Conservation (phyloP, 768 basidiomycete genomes). For the Vararia minispora region DNA sequence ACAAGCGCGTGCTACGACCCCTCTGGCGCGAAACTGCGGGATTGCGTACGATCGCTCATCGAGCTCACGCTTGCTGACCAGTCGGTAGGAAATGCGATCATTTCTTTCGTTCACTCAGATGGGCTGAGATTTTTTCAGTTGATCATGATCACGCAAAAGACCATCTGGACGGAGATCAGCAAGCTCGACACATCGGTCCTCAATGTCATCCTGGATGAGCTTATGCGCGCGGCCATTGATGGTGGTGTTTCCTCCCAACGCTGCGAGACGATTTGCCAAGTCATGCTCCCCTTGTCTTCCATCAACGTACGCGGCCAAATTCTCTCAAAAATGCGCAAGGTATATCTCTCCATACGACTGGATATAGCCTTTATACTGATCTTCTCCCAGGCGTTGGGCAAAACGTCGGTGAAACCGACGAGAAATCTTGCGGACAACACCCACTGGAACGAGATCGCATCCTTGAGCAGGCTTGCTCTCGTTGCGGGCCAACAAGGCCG, state of each 20-base stretch:
- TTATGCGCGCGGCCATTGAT: conserved; percentile 75
- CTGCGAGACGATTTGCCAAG: conserved; percentile 67
- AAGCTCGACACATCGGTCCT: conserved; percentile 55
- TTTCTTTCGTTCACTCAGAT: not conserved
- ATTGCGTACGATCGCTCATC: conserved; percentile 70
- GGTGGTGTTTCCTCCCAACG: conserved; percentile 65
- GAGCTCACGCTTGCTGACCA: conserved; percentile 62
- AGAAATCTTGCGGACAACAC: conserved; percentile 56
- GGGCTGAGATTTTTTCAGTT: conserved; percentile 29
- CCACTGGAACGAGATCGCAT: conserved; percentile 75
- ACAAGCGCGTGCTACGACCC: conserved; percentile 57
- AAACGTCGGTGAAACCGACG: conserved; percentile 54
- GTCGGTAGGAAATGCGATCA: conserved; percentile 36
- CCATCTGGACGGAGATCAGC: conserved; percentile 69
- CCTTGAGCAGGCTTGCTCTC: conserved; percentile 64
- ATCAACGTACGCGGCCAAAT: conserved; percentile 71
- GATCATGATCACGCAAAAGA: conserved; percentile 52
- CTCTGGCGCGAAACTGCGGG: conserved; percentile 64
- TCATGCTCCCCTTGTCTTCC: conserved; percentile 63
- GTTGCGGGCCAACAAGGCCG: conserved; percentile 59
- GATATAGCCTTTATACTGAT: not conserved
- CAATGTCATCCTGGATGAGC: conserved; percentile 69
- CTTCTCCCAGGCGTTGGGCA: conserved; percentile 49
- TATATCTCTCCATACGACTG: conserved; percentile 18
- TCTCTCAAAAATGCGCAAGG: conserved; percentile 71